phyloP scores from a whole-genome alignment of 2,329 filamentous ascomycete species.

The Fusarium xylarioides region DNA sequence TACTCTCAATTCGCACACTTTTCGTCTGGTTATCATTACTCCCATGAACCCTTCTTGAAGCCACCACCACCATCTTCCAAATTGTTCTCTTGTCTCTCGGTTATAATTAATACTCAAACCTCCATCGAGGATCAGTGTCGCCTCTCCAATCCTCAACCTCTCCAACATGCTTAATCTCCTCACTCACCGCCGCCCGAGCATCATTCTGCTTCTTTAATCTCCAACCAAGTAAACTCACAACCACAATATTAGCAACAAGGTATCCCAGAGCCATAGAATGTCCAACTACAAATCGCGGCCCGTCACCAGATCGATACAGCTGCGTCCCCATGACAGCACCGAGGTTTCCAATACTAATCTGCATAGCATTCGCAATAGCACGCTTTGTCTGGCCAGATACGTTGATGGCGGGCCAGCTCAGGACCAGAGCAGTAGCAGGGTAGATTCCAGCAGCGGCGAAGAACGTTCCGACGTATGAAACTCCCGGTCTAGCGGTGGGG shows the following conservation, averaged over 20 bases:
- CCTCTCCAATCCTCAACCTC: slow-evolving; percentile 65
- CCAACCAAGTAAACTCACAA: slow-evolving; percentile 62
- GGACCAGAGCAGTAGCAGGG: slow-evolving; percentile 68
- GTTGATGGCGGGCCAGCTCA: slow-evolving; percentile 78
- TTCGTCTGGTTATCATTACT: no score
- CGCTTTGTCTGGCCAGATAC: slow-evolving; percentile 76
- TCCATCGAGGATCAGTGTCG: slow-evolving; percentile 71
- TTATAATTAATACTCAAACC: slow-evolving; percentile 61
- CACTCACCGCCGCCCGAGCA: slow-evolving; percentile 54
- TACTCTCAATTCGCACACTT: neutral
- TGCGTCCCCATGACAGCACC: slow-evolving; percentile 76
- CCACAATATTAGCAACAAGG: slow-evolving; percentile 64
- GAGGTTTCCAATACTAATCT: slow-evolving; percentile 76
- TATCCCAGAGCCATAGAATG: slow-evolving; percentile 74
- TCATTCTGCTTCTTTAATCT: slow-evolving; percentile 67
- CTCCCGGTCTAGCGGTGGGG: slow-evolving; percentile 58
- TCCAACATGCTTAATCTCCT: slow-evolving; percentile 59
- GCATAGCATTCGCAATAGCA: slow-evolving; percentile 73
- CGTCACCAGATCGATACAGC: slow-evolving; percentile 68
- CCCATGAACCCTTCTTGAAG: fast-evolving
- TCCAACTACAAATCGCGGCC: slow-evolving; percentile 71
- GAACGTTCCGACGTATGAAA: slow-evolving; percentile 69
- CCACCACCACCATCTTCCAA: fast-evolving
- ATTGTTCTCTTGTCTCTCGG: fast-evolving
- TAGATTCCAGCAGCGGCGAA: slow-evolving; percentile 75